A percentile compares a stretch with the other conserved stretches of the same genome.
Evolutionary conservation across 192 early-diverging fungal genomes (phyloP).

Genomic region (Umbelopsis sp.): DNA sequence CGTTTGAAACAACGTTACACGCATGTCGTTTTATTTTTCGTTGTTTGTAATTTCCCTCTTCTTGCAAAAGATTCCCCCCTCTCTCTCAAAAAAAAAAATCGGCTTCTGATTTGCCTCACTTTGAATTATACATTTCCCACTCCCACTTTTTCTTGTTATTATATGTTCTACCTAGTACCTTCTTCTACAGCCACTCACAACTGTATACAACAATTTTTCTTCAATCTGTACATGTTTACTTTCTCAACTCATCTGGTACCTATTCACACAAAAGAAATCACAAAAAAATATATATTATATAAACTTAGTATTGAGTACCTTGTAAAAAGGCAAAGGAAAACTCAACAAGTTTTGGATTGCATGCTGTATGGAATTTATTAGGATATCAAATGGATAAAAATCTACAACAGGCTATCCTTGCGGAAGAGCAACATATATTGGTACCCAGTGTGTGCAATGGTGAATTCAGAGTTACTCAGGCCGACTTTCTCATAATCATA

Average conservation of each 20-base stretch:
- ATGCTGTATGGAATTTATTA: neutral
- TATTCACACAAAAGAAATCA: neutral
- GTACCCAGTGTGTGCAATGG: constrained; percentile 52
- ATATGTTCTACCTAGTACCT: neutral
- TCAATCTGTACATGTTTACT: constrained; percentile 12
- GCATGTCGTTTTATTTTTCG: neutral
- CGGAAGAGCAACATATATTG: constrained; percentile 56
- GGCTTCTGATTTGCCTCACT: too few relatives aligned
- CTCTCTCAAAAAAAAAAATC: too few relatives aligned
- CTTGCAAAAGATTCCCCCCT: neutral
- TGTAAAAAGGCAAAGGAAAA: too few relatives aligned
- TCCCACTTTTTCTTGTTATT: neutral
- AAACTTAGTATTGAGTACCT: too few relatives aligned
- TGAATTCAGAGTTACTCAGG: constrained; percentile 47
- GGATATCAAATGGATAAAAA: neutral
- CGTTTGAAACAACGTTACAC: neutral
- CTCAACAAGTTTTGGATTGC: too few relatives aligned
- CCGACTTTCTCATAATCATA: constrained; percentile 55
- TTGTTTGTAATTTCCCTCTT: neutral
- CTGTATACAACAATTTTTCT: constrained; percentile 8
- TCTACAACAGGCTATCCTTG: constrained; percentile 50
- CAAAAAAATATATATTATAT: too few relatives aligned
- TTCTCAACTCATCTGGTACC: neutral
- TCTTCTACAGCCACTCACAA: constrained; percentile 5
- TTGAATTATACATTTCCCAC: too few relatives aligned